Conservation (phyloP, 768 basidiomycete species). For the Agrocybe pediades region DNA sequence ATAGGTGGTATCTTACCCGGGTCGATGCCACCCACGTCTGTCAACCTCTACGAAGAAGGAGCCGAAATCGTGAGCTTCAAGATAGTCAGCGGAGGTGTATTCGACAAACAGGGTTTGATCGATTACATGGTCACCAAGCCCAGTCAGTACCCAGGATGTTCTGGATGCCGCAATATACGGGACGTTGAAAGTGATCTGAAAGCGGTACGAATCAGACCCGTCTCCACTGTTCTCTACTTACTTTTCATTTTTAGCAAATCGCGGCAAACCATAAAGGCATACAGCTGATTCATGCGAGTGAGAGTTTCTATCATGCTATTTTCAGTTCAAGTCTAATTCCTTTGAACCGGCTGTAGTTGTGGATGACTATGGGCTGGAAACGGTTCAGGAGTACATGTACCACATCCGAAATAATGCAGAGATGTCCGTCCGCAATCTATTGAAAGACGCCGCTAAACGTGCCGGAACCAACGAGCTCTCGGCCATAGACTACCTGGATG, state of each 20-base stretch:
- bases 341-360: slow-evolving; percentile 53
- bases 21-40: slow-evolving; percentile 94
- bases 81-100: slow-evolving; percentile 81
- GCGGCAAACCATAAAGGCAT: slow-evolving; percentile 93
- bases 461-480: slow-evolving; percentile 64
- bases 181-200: slow-evolving; percentile 93
- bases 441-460: slow-evolving; percentile 73
- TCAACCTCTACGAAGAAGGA: slow-evolving; percentile 92
- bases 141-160: slow-evolving; percentile 79
- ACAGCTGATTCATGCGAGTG: slow-evolving; percentile 79
- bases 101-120: slow-evolving; percentile 72
- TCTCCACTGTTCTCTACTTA: neutral
- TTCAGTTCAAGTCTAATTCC: slow-evolving; percentile 9
- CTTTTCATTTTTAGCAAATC: slow-evolving; percentile 64
- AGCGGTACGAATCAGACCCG: slow-evolving; percentile 57
- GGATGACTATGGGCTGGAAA: slow-evolving; percentile 80
- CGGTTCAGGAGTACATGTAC: slow-evolving; percentile 92
- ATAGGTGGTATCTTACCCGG: slow-evolving; percentile 92
- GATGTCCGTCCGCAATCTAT: slow-evolving; percentile 77
- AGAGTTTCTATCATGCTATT: slow-evolving; percentile 21
- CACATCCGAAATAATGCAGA: slow-evolving; percentile 92
- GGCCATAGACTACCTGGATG: slow-evolving; percentile 84
- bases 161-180: slow-evolving; percentile 82
- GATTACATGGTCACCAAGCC: slow-evolving; percentile 85
- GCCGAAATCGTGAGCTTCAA: slow-evolving; percentile 92